Evolutionary conservation across 768 basidiomycete genomes (phyloP), one percentile per base, ranked within the genome.

Genomic region (Xerocomellus dryophilus): DNA sequence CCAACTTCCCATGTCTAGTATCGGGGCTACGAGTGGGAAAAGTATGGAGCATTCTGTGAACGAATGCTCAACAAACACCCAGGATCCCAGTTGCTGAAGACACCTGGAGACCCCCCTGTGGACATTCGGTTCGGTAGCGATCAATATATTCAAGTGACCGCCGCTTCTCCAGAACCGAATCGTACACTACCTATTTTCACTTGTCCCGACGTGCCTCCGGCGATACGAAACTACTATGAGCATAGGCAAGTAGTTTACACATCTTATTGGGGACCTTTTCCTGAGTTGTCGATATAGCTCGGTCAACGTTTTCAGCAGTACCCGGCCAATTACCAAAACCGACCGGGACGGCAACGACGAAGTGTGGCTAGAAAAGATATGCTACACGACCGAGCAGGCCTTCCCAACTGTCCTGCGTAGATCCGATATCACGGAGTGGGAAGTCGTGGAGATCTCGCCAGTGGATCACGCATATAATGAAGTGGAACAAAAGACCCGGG

Each of bases 11-110:
- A 23, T 38, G 45, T 43, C 42, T 43, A 93, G 91, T 95, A 95
- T 69, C 91, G 96, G 42, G 96, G 94, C 2, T 90, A 85, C 64
- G 93, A 93, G 64, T 93, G 90, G 93, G 95, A 98, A 73, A 94
- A 91, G 64, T 93, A 85, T 57, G 86, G 86, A 7, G 82, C 88
- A 3, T 93, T 90, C 74, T 92, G 91, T 71, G 93, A 98, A 69
- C 78, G 89, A 35, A 90, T 97, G 84, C 82, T 94, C 50, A 87
- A 84, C 70, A 96, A 95, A 67, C 90, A 93, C 70, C 86, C 90
- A 4, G 85, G 85, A 20, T 90, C 94, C 5, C 88, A 88, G 53
- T 70, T 97, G 10, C 72, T 96, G 43, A 90, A 86, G 65, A 77
- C 75, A 2, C 76, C 79, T 34, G 83, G 86, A 18, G 88, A 95